Conservation (phyloP, 768 basidiomycete species). For the Tricholoma sp. region DNA sequence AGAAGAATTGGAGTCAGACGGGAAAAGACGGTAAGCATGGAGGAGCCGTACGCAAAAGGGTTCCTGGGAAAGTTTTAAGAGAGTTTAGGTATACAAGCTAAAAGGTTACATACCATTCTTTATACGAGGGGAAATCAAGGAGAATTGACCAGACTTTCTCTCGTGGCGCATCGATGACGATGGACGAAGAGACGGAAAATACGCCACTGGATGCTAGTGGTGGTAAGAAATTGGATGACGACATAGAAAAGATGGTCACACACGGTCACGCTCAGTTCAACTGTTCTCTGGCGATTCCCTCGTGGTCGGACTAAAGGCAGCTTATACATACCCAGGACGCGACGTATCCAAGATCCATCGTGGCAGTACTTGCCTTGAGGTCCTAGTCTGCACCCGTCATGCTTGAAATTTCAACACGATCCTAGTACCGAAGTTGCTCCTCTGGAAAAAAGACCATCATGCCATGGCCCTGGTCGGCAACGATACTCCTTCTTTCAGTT, state of each 20-base stretch:
- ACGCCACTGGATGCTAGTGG: constrained; percentile 37
- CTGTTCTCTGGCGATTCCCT: no score
- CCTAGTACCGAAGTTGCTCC: no score
- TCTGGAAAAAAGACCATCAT: no score
- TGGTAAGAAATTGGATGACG: constrained; percentile 23
- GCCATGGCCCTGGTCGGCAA: no score
- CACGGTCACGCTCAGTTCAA: no score
- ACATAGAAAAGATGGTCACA: not conserved
- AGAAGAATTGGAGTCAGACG: not conserved
- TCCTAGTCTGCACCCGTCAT: no score
- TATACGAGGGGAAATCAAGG: constrained; percentile 57
- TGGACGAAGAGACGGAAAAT: constrained; percentile 41
- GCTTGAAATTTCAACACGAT: no score
- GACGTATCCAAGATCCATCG: no score
- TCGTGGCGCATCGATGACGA: constrained; percentile 54
- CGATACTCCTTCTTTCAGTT: no score
- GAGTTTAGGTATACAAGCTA: not conserved
- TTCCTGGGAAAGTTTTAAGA: constrained; percentile 42
- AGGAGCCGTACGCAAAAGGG: constrained; percentile 50
- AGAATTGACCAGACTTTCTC: constrained; percentile 60
- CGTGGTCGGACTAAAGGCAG: no score
- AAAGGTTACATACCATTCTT: constrained; percentile 44
- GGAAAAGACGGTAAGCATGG: not conserved
- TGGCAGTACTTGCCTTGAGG: no score
- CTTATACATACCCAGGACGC: no score